These are phyloP conservation scores for Astraeus odoratus DNA, from an alignment of 768 basidiomycete species.

Conservation along the genomic window DNA sequence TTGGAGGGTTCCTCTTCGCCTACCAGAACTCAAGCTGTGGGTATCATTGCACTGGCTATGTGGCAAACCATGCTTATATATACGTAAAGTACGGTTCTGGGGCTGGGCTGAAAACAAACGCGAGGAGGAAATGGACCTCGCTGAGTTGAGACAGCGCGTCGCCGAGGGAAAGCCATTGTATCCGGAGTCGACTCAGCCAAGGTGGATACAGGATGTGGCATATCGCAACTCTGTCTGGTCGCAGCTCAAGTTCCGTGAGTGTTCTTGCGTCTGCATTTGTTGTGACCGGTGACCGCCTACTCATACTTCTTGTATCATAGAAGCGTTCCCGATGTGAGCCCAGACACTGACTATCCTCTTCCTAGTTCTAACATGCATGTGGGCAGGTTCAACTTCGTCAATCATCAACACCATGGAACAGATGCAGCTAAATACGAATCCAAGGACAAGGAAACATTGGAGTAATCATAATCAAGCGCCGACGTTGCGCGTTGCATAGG, in stretches of 20 bases:
- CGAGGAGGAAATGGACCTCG: conserved; percentile 71
- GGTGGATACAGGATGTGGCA: conserved; percentile 83
- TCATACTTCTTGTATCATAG: no score
- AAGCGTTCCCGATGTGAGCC: conserved; percentile 69
- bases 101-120: conserved; percentile 87
- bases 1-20: conserved; percentile 87
- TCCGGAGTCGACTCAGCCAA: conserved; percentile 74
- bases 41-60: conserved; percentile 25
- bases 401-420: conserved; percentile 82
- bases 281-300: conserved; percentile 6
- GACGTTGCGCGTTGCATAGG: background rate
- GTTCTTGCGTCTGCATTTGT: conserved; percentile 4
- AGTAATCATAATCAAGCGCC: conserved; percentile 9
- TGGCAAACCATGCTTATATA: conserved; percentile 9
- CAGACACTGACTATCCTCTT: background rate
- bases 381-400: conserved; percentile 90
- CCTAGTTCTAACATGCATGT: conserved; percentile 7
- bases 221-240: conserved; percentile 86
- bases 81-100: conserved; percentile 76
- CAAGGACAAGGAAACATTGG: conserved; percentile 20
- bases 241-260: conserved; percentile 87
- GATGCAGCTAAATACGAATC: conserved; percentile 75
- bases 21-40: conserved; percentile 86
- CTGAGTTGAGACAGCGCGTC: conserved; percentile 71
- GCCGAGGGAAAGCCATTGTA: conserved; percentile 79